phyloP scores from a whole-genome alignment of 2,329 filamentous ascomycete species.

The Aspergillus spinulosporus region DNA sequence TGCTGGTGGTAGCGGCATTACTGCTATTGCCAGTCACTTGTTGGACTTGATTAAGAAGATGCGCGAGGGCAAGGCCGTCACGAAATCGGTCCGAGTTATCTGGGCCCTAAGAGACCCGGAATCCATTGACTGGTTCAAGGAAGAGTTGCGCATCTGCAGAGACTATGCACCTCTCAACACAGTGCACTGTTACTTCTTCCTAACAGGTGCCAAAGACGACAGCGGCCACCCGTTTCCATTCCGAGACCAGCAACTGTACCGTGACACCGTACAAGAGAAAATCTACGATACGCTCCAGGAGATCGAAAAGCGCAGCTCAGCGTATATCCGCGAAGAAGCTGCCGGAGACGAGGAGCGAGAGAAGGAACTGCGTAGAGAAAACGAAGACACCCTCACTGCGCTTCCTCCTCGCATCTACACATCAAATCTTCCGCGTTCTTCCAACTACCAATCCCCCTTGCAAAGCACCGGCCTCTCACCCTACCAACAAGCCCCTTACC shows the following conservation, averaged over 20 bases:
- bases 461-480: slow-evolving; percentile 15
- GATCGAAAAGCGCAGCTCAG: slow-evolving; percentile 83
- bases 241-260: slow-evolving; percentile 60
- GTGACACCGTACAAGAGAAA: slow-evolving; percentile 77
- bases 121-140: slow-evolving; percentile 96
- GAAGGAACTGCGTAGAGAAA: slow-evolving; percentile 74
- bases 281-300: slow-evolving; percentile 85
- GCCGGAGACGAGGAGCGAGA: slow-evolving; percentile 76
- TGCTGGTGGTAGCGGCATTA: slow-evolving; percentile 91
- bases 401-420: slow-evolving; percentile 56
- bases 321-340: slow-evolving; percentile 78
- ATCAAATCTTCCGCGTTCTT: slow-evolving; percentile 7
- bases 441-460: slow-evolving; percentile 7
- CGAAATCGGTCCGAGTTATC: slow-evolving; percentile 82
- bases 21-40: slow-evolving; percentile 86
- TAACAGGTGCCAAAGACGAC: slow-evolving; percentile 68
- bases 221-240: slow-evolving; percentile 42
- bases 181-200: slow-evolving; percentile 91
- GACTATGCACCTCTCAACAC: slow-evolving; percentile 85
- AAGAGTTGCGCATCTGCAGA: slow-evolving; percentile 87
- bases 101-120: slow-evolving; percentile 91
- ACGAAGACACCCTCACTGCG: slow-evolving; percentile 81
- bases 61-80: slow-evolving; percentile 91
- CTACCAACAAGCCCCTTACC: slow-evolving; percentile 5
- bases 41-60: slow-evolving; percentile 95